Percentiles rank a stretch among this genome's conserved stretches.
Conservation (phyloP, 1,139 yeast genomes). For the Zygoascus hellenicus region DNA sequence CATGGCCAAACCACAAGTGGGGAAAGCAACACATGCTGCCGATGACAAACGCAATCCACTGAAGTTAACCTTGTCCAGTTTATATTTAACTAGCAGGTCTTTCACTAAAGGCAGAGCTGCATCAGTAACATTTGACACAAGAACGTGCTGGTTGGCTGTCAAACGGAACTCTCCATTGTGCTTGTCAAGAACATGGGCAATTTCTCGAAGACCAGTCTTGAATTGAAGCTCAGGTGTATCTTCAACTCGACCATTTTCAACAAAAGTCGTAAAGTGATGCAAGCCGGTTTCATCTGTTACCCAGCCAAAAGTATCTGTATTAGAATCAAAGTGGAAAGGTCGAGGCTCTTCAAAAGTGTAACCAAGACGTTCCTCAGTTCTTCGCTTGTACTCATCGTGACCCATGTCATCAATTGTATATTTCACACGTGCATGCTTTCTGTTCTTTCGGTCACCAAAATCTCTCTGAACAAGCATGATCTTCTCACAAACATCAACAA, state of each 20-base stretch:
- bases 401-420: slow-evolving; percentile 93
- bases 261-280: slow-evolving; percentile 89
- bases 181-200: slow-evolving; percentile 64
- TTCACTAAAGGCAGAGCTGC: slow-evolving; percentile 60
- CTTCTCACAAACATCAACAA: slow-evolving; percentile 79
- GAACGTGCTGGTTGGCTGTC: slow-evolving; percentile 93
- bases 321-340: slow-evolving; percentile 74
- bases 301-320: slow-evolving; percentile 94
- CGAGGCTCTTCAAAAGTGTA: slow-evolving; percentile 63
- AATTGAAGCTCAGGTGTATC: slow-evolving; percentile 88
- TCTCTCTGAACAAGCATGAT: slow-evolving; percentile 94
- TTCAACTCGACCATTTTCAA: slow-evolving; percentile 96
- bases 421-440: slow-evolving; percentile 97
- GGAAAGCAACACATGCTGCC: slow-evolving; percentile 97
- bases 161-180: slow-evolving; percentile 76
- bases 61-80: slow-evolving; percentile 77
- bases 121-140: slow-evolving; percentile 68
- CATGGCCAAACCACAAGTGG: slow-evolving; percentile 98
- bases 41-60: slow-evolving; percentile 84
- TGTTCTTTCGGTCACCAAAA: slow-evolving; percentile 88
- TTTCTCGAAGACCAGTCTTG: slow-evolving; percentile 74
- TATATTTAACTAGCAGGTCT: slow-evolving; percentile 59
- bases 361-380: slow-evolving; percentile 82
- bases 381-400: slow-evolving; percentile 68
- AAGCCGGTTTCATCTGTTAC: slow-evolving; percentile 77